Base-by-base conservation (phyloP, 2,329 filamentous ascomycete genomes). In the Arthrobotrys sinensis region DNA sequence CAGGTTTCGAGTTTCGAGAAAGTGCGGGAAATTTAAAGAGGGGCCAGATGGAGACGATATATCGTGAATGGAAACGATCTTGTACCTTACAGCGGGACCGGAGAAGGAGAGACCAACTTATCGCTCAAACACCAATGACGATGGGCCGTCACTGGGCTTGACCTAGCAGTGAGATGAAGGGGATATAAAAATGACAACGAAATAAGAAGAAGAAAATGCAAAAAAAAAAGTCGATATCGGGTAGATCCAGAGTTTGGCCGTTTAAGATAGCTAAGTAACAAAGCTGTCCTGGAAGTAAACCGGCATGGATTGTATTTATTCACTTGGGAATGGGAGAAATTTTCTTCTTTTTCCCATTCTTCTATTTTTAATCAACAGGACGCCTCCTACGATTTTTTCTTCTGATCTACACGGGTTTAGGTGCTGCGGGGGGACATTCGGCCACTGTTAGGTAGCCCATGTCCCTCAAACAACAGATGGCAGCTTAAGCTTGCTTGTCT, bases 41-140 rank as follows among this genome's bases (percentile, higher is more conserved):
- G 38, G 67, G 21, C 43, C 24, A 46, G 48, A 48, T 7, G 38
- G 36, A 21, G 28, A 16, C 50, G 46, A 48, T 55, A 50, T 34
- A 66, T 67, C 16, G 14, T 53, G 16, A 24, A 32, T 40, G 70
- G 10, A 34, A 57, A 21, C 28, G 40, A 55, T 55, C 60, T 50
- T 72, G 75, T 72, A 72, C 75, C 75, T 78, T 72, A 78, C 75
- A 77, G 65, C 65, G 48, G 60, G 55, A 70, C 57, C 66, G 73
- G 65, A 70, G 57, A 55, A 50, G 38, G 52, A 53, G 24, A 45
- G 34, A 68, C 57, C 65, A 70, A 77, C 64, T 45, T 72, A 24
- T 65, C 52, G 28, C 21, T 43, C 45, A 16, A 65, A 65, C 62
- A 55, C 70, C 62, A 66, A 75, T 67, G 62, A 66, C 38, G 62